Percentiles rank a stretch among this genome's conserved stretches.
phyloP scores from a whole-genome alignment of 768 basidiomycete genomes.

The Suillus hirtellus region DNA sequence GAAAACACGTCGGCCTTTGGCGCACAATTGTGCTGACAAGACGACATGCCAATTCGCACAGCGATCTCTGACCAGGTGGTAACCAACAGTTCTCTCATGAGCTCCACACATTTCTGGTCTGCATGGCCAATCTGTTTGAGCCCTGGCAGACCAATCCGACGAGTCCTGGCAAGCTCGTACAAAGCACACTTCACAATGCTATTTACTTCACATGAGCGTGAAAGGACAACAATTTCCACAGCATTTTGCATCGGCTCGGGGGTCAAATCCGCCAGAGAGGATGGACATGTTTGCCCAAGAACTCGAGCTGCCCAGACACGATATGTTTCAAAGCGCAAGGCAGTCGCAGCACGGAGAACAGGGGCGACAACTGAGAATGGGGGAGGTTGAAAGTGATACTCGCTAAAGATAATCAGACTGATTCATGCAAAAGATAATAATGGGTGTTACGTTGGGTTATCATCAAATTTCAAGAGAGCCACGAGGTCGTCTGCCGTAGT shows the following conservation, averaged over 20 bases:
- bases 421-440: not conserved
- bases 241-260: conserved; percentile 22
- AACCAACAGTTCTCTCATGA: conserved; percentile 23
- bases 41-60: not conserved
- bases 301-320: conserved; percentile 29
- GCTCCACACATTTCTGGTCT: conserved; percentile 12
- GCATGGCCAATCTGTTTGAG: not conserved
- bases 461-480: conserved; percentile 6
- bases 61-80: conserved; percentile 21
- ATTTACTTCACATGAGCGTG: conserved; percentile 28
- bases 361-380: conserved; percentile 32
- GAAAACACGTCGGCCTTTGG: too few species aligned
- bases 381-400: conserved; percentile 28
- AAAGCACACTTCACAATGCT: conserved; percentile 36
- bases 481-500: conserved; percentile 1
- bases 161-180: conserved; percentile 36
- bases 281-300: conserved; percentile 34
- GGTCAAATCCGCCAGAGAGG: conserved; percentile 20
- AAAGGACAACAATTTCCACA: conserved; percentile 32
- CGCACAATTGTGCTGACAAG: not conserved
- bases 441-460: conserved; percentile 2
- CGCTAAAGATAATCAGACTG: conserved; percentile 16
- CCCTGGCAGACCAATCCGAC: not conserved
- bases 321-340: conserved; percentile 33
- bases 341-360: conserved; percentile 37